Evolutionary conservation across 116 monocot genomes (phyloP), one percentile per base, ranked within the genome.

Genomic region (Cymodocea nodosa): DNA sequence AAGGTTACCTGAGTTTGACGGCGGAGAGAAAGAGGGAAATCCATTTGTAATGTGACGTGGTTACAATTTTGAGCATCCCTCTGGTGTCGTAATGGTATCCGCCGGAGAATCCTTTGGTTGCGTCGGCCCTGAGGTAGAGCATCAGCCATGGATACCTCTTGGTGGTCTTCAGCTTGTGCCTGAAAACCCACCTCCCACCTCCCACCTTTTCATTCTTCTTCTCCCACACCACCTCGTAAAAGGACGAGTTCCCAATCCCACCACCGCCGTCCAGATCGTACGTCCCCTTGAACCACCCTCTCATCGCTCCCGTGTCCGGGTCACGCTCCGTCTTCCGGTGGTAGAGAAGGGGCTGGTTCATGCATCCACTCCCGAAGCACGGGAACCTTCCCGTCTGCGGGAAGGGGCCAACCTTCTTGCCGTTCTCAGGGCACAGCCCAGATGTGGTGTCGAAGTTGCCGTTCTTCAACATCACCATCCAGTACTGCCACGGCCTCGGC

Each of bases 401-500:
- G 69, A 93, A 93, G 1, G 89, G 89, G 0, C 74, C 82, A 16
- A 76, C 72, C 64, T 68, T 79, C 37, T 56, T 44, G 61, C 93
- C 93, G 37, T 93, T 73, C n/a, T 75, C 51, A 0, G 89, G 93
- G 71, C 93, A 93, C 23, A 89, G 59, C n/a, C 70, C 71, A 2
- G 89, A 71, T 2, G 64, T 69, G 19, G 89, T 89, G 72, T 93
- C 93, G 35, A 93, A 56, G 71, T 93, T 89, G n/a, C 93, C 93
- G 22, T 83, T 93, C 74, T 93, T 93, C 54, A 93, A 73, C 93
- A 93, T 93, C 50, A 93, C 22, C 93, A 93, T 93, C 93, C 93
- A 93, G 64, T 82, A 93, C 49, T 93, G 83, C 93, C 93, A 93
- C 35, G 89, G 81, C 15, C 30, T 63, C 1, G 68, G 73, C 25